Conservation (phyloP, 257 asterid species). For the Primulina eburnea region DNA sequence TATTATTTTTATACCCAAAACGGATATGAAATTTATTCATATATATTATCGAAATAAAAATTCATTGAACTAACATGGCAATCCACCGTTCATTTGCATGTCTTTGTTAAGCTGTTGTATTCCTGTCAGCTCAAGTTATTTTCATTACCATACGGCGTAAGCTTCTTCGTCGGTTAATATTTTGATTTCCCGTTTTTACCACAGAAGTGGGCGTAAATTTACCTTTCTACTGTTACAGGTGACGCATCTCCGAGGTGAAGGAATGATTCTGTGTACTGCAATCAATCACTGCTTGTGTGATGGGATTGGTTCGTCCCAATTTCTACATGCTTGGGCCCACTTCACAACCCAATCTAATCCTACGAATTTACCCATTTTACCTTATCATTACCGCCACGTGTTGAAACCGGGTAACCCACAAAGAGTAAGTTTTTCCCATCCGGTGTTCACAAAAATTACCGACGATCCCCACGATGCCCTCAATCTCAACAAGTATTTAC, state of each 20-base stretch:
- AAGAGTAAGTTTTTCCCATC: slow-evolving; percentile 39
- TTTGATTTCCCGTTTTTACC: neutral
- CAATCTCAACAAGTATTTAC: slow-evolving; percentile 43
- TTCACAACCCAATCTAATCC: slow-evolving; percentile 28
- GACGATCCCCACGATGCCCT: slow-evolving; percentile 15
- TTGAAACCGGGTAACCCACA: slow-evolving; percentile 56
- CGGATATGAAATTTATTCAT: too few relatives aligned
- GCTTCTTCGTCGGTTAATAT: neutral
- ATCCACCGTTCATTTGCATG: too few relatives aligned
- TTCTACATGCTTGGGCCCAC: slow-evolving; percentile 87
- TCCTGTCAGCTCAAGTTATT: neutral
- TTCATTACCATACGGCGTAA: too few relatives aligned
- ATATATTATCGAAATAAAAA: too few relatives aligned
- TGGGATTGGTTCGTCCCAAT: slow-evolving; percentile 78
- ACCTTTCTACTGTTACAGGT: slow-evolving; percentile 39
- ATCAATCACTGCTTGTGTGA: slow-evolving; percentile 78
- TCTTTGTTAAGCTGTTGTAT: too few relatives aligned
- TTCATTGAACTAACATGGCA: too few relatives aligned
- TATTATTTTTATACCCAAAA: too few relatives aligned
- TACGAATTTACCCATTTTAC: slow-evolving; percentile 29
- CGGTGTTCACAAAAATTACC: slow-evolving; percentile 35
- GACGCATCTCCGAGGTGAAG: slow-evolving; percentile 71
- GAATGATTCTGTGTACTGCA: slow-evolving; percentile 67
- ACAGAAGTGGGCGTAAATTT: neutral
- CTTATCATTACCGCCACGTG: slow-evolving; percentile 67